Conservation (phyloP, 257 asterid species). For the Fraxinus quadrangulata region DNA sequence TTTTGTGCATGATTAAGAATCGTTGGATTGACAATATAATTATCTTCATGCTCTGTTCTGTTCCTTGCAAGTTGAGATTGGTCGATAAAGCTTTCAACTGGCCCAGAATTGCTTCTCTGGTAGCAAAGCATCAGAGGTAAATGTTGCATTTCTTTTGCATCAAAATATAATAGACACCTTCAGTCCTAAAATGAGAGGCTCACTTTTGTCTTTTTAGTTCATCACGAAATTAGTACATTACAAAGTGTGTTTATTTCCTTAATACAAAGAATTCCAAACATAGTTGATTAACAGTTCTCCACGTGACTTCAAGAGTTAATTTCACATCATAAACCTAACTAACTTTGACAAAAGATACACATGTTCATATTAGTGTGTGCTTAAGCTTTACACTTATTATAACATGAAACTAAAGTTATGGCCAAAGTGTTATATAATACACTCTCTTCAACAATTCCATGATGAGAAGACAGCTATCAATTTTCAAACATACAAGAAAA, state of each 20-base stretch:
- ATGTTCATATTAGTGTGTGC: background rate
- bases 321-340: background rate
- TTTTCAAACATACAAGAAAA: background rate
- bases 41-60: constrained; percentile 56
- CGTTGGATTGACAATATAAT: constrained; percentile 39
- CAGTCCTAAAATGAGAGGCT: background rate
- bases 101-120: constrained; percentile 62
- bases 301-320: constrained; percentile 3
- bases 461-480: background rate
- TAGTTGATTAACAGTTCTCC: constrained; percentile 7
- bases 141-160: background rate
- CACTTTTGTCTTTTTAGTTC: background rate
- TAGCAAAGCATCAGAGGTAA: constrained; percentile 28
- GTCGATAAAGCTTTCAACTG: constrained; percentile 58
- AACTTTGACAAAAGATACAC: background rate
- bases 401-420: background rate
- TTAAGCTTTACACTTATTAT: background rate
- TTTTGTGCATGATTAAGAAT: constrained; percentile 48
- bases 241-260: background rate
- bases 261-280: background rate
- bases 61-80: constrained; percentile 52
- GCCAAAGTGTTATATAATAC: background rate
- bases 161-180: constrained; percentile 5
- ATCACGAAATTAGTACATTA: background rate
- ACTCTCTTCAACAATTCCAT: background rate